Conservation (phyloP, 2,329 filamentous ascomycete species). For the Aspergillus novofumigatus region DNA sequence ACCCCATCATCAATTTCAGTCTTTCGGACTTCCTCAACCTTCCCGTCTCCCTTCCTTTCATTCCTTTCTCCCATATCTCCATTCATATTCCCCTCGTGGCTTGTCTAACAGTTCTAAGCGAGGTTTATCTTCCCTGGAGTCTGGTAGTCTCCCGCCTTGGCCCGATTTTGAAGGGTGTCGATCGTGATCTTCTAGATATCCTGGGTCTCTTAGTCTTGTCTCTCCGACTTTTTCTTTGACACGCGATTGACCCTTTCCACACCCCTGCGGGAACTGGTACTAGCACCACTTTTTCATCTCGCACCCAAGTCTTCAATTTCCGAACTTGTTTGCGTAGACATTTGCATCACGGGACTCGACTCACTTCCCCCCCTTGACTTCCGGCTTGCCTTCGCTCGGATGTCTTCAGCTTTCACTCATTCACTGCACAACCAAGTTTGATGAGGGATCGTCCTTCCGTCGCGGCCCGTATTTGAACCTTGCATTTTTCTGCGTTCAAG, state of each 20-base stretch:
- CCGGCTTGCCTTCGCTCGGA: slow-evolving; percentile 15
- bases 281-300: slow-evolving; percentile 12
- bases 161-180: slow-evolving; percentile 11
- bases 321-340: not conserved
- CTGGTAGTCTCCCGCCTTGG: not conserved
- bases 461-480: slow-evolving; percentile 25
- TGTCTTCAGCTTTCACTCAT: slow-evolving; percentile 13
- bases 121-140: slow-evolving; percentile 1
- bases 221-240: slow-evolving; percentile 9
- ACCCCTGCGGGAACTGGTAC: not conserved
- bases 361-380: slow-evolving; percentile 7
- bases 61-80: slow-evolving; percentile 9
- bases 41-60: slow-evolving; percentile 10
- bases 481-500: slow-evolving; percentile 17
- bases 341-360: slow-evolving; percentile 1
- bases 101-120: slow-evolving; percentile 5
- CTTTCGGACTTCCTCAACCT: slow-evolving; percentile 9
- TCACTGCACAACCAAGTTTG: slow-evolving; percentile 12
- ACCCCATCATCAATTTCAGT: slow-evolving; percentile 14
- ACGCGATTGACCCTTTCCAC: slow-evolving; percentile 4
- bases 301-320: not conserved
- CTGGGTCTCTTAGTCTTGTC: slow-evolving; percentile 1
- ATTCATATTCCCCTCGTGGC: slow-evolving; percentile 9
- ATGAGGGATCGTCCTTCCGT: slow-evolving; percentile 22
- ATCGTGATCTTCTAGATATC: slow-evolving; percentile 18